Percentiles rank a stretch among this genome's conserved stretches.
These are phyloP conservation scores for Mycena vulgaris DNA, from an alignment of 768 basidiomycete genomes.

Conservation along the genomic window DNA sequence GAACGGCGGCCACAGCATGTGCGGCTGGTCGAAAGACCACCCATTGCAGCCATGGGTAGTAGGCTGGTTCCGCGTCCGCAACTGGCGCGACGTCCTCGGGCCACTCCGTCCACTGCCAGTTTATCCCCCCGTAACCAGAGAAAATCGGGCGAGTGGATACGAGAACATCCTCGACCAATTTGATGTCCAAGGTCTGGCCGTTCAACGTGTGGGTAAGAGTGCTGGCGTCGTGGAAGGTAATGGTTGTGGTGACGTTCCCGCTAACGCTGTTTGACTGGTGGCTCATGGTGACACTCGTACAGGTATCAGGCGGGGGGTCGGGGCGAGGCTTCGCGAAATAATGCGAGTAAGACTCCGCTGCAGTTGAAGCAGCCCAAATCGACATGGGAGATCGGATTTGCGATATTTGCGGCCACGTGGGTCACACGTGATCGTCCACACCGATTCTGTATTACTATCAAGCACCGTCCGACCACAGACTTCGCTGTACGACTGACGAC, in stretches of 20 bases:
- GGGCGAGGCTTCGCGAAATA: neutral
- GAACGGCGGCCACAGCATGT: slow-evolving; percentile 4
- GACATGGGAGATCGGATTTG: no score
- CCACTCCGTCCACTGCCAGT: neutral
- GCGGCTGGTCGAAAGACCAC: neutral
- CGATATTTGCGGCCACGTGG: no score
- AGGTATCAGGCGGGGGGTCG: neutral
- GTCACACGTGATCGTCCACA: no score
- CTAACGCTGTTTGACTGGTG: neutral
- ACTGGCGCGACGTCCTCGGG: neutral
- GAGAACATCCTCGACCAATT: neutral
- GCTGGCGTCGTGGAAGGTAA: neutral
- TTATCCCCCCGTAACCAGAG: neutral
- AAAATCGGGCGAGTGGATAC: neutral
- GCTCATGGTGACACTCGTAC: neutral
- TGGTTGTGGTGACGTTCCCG: neutral
- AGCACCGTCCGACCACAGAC: no score
- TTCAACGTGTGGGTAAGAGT: neutral
- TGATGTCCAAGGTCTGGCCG: neutral
- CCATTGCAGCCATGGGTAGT: slow-evolving; percentile 17
- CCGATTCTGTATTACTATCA: no score
- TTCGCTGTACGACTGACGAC: no score
- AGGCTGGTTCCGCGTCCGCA: neutral
- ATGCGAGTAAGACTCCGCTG: neutral
- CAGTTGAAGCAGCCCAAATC: neutral